phyloP scores from a whole-genome alignment of 2,329 filamentous ascomycete genomes.

The Coniochaeta prunicola region DNA sequence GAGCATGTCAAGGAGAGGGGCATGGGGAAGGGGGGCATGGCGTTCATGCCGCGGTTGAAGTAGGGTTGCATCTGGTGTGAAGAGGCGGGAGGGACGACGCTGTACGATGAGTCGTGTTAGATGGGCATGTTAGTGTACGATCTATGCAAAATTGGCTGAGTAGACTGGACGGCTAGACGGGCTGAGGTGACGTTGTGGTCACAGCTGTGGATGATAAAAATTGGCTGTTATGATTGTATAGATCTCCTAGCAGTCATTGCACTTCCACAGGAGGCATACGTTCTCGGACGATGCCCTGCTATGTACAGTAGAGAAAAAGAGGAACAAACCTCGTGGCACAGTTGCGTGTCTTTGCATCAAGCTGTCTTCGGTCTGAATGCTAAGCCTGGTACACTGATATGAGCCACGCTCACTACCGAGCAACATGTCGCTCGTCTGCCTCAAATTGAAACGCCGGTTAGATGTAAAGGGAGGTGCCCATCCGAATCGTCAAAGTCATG shows the following conservation, averaged over 20 bases:
- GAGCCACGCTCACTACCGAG: too few species aligned
- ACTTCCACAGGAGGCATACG: not conserved
- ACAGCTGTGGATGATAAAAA: not conserved
- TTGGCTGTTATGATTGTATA: too few species aligned
- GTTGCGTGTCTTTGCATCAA: not conserved
- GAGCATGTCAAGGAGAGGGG: slow-evolving; percentile 65
- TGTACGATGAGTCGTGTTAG: slow-evolving; percentile 3
- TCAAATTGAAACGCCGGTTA: not conserved
- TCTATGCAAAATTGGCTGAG: not conserved
- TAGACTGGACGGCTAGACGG: not conserved
- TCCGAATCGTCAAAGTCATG: not conserved
- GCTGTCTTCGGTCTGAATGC: not conserved
- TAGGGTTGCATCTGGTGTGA: slow-evolving; percentile 7
- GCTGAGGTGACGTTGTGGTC: not conserved
- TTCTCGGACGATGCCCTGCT: not conserved
- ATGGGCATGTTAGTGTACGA: not conserved
- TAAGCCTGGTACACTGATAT: not conserved
- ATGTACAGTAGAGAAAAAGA: not conserved
- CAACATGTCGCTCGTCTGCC: not conserved
- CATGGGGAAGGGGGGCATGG: slow-evolving; percentile 37
- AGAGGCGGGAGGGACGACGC: not conserved
- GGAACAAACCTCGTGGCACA: not conserved
- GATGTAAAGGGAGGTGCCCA: not conserved
- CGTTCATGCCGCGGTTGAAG: slow-evolving; percentile 47
- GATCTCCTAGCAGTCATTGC: not conserved